Evolutionary conservation across 2,329 filamentous ascomycete species (phyloP), one percentile per base, ranked within the genome.

Genomic region (Amylocarpus encephaloides): DNA sequence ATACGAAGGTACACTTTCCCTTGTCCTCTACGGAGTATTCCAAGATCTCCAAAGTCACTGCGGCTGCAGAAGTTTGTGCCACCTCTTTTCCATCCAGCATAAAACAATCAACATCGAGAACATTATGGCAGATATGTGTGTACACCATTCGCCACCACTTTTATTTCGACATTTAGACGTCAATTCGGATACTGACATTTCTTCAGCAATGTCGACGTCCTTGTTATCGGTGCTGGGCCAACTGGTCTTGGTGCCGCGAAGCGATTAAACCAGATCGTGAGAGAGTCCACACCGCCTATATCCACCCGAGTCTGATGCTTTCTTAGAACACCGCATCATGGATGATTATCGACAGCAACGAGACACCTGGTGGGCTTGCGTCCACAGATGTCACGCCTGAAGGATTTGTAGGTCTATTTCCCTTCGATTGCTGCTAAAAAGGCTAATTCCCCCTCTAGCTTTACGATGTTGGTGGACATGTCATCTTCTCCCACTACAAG

Each of bases 181-280:
- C 22, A 26, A 26, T 26, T 26, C 22, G 16, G 11, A 16, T 19
- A 19, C 38, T 40, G 16, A 40, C 18, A 5, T 18, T 6, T 29
- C 64, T 48, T 44, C 12, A 71, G 90, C 71, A 85, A 89, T 67
- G 89, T 97, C 70, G 93, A 98, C 74, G 86, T 98, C 63, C 88
- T 98, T 68, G 84, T 98, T 72, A 96, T 97, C 76, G 93, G 93
- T 68, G 92, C 92, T 73, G 93, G 93, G 68, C 93, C 93, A 64
- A 97, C 93, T 67, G 93, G 93, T 73, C 82, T 97, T 63, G 93
- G 93, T 78, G 93, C 93, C 69, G 93, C 93, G 64, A 98, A 98
- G 79, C 88, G 93, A 69, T 82, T 98, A 61, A 86, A 97, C 73
- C 93, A 98, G 74, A 84, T 96, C 67, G 93, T 97, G 51, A 56